Evolutionary conservation across 2,329 filamentous ascomycete species (phyloP).

Genomic region (Fusarium tjaetaba): DNA sequence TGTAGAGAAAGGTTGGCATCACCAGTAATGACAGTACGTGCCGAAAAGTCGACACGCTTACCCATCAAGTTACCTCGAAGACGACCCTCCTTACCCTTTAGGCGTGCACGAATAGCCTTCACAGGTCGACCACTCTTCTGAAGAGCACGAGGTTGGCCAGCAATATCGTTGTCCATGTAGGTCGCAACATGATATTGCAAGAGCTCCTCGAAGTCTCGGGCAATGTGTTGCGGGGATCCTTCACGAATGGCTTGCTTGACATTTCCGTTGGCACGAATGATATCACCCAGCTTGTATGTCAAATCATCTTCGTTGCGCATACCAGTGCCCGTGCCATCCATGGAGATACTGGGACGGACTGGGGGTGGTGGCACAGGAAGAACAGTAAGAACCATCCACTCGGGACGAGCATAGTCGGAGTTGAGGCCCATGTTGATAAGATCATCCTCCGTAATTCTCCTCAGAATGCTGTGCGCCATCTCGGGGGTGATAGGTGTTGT

Average conservation of each 20-base stretch:
- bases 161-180: slow-evolving; percentile 99
- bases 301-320: slow-evolving; percentile 98
- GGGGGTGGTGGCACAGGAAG: slow-evolving; percentile 95
- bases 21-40: slow-evolving; percentile 99
- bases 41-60: slow-evolving; percentile 99
- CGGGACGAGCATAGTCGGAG: slow-evolving; percentile 92
- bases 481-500: slow-evolving; percentile 85
- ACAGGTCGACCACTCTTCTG: slow-evolving; percentile 97
- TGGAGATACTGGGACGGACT: slow-evolving; percentile 95
- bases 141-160: slow-evolving; percentile 90
- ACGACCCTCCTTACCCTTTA: slow-evolving; percentile 99
- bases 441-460: slow-evolving; percentile 83
- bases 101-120: slow-evolving; percentile 93
- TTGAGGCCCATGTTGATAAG: slow-evolving; percentile 90
- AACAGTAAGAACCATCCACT: slow-evolving; percentile 98
- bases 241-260: slow-evolving; percentile 91
- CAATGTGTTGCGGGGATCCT: slow-evolving; percentile 90
- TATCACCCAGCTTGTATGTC: slow-evolving; percentile 98
- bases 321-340: slow-evolving; percentile 92
- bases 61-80: slow-evolving; percentile 99
- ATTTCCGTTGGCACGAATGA: slow-evolving; percentile 96
- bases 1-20: slow-evolving; percentile 96
- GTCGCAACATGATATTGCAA: slow-evolving; percentile 98
- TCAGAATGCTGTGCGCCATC: slow-evolving; percentile 86
- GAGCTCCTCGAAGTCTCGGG: slow-evolving; percentile 88